Percentiles rank a stretch among this genome's conserved stretches.
Evolutionary conservation across 2,329 filamentous ascomycete species (phyloP).

Genomic region (Exophiala calicioides): DNA sequence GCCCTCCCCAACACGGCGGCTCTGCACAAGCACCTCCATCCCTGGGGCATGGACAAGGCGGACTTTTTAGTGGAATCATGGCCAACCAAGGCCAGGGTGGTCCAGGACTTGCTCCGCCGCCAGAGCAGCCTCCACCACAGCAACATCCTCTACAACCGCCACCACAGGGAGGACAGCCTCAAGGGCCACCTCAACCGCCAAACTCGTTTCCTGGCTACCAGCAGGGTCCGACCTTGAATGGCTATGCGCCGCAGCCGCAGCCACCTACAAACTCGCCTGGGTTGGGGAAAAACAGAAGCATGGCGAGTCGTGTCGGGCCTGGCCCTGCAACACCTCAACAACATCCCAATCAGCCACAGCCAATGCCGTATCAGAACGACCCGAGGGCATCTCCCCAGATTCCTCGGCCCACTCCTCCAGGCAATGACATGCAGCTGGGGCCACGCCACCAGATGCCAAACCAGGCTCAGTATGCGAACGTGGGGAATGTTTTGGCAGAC

Average conservation of each 20-base stretch:
- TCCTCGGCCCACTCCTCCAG: conserved; percentile 73
- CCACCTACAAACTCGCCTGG: conserved; percentile 85
- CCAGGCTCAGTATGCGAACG: conserved; percentile 56
- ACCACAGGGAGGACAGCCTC: conserved; percentile 40
- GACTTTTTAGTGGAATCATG: conserved; percentile 96
- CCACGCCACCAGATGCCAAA: conserved; percentile 40
- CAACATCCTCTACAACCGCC: conserved; percentile 62
- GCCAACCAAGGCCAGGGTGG: conserved; percentile 82
- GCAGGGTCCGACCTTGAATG: conserved; percentile 63
- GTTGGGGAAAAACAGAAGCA: conserved; percentile 69
- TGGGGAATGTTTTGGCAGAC: conserved; percentile 75
- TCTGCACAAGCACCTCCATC: conserved; percentile 81
- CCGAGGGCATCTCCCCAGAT: conserved; percentile 82
- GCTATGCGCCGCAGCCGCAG: conserved; percentile 80
- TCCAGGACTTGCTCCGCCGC: conserved; percentile 77
- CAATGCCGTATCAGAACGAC: conserved; percentile 69
- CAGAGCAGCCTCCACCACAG: conserved; percentile 59
- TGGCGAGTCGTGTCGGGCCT: conserved; percentile 57
- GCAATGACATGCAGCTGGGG: conserved; percentile 28
- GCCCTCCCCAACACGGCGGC: conserved; percentile 73
- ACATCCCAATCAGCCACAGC: conserved; percentile 67
- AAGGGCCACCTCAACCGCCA: conserved; percentile 71
- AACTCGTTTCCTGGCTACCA: conserved; percentile 71
- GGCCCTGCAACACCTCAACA: conserved; percentile 87
- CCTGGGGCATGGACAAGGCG: conserved; percentile 83